Conservation (phyloP, 805 yeast species). For the Myxozyma kluyveri region DNA sequence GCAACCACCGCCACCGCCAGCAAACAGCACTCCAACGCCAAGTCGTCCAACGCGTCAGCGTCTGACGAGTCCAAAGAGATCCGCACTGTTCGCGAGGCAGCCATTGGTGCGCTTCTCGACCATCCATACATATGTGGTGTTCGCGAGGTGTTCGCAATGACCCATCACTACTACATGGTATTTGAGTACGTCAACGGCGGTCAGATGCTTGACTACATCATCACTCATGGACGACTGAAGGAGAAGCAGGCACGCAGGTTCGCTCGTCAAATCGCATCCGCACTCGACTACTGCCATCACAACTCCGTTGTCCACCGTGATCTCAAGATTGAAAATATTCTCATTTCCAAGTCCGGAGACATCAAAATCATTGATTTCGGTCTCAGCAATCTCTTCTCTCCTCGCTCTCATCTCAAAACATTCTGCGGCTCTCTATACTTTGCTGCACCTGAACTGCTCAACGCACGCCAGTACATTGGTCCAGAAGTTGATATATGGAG, state of each 20-base stretch:
- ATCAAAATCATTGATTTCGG: slow-evolving; percentile 97
- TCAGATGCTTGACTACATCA: slow-evolving; percentile 94
- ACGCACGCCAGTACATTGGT: slow-evolving; percentile 89
- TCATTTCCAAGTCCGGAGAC: slow-evolving; percentile 91
- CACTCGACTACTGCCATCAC: slow-evolving; percentile 88
- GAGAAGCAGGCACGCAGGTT: slow-evolving; percentile 93
- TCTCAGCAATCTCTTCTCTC: slow-evolving; percentile 78
- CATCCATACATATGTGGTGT: slow-evolving; percentile 91
- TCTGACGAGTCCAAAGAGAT: slow-evolving; percentile 81
- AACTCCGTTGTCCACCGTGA: slow-evolving; percentile 96
- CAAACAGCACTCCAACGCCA: too few species aligned
- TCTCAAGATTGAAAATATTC: slow-evolving; percentile 90
- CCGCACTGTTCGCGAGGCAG: slow-evolving; percentile 92
- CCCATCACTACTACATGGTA: slow-evolving; percentile 93
- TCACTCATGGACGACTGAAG: slow-evolving; percentile 89
- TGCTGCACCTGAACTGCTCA: slow-evolving; percentile 95
- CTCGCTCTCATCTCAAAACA: slow-evolving; percentile 71
- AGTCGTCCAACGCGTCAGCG: slow-evolving; percentile 31
- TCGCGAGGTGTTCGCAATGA: slow-evolving; percentile 93
- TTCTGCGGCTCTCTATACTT: slow-evolving; percentile 96
- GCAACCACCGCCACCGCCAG: not conserved
- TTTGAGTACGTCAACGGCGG: slow-evolving; percentile 98
- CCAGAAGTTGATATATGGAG: slow-evolving; percentile 99
- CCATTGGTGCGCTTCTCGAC: slow-evolving; percentile 80
- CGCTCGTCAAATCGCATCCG: slow-evolving; percentile 91